Evolutionary conservation across 140 eudicot species (phyloP).

Genomic region (Flaveria floridana): DNA sequence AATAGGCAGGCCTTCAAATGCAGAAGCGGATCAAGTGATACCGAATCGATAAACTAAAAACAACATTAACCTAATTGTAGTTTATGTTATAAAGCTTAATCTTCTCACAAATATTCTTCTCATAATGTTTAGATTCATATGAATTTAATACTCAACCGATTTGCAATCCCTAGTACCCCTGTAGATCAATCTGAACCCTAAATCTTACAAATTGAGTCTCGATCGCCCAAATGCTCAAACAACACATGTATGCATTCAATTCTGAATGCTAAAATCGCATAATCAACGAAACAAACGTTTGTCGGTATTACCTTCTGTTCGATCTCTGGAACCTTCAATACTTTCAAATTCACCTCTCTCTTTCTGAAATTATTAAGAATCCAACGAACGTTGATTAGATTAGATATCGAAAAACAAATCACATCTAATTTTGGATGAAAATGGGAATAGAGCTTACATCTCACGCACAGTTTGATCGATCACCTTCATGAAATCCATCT

Average conservation of each 20-base stretch:
- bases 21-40: too few relatives aligned
- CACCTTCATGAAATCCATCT: constrained; percentile 98
- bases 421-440: background rate
- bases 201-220: constrained; percentile 12
- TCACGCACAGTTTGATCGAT: constrained; percentile 98
- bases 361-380: constrained; percentile 53
- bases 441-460: constrained; percentile 50
- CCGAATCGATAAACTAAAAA: background rate
- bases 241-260: constrained; percentile 2
- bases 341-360: constrained; percentile 99
- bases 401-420: background rate
- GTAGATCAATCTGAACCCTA: constrained; percentile 26
- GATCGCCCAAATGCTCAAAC: constrained; percentile 20
- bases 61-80: constrained; percentile 8
- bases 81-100: background rate
- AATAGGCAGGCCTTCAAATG: background rate
- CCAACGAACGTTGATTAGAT: constrained; percentile 7
- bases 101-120: constrained; percentile 11
- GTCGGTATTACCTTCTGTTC: constrained; percentile 68
- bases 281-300: background rate
- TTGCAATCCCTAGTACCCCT: background rate
- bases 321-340: constrained; percentile 97
- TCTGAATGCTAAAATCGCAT: constrained; percentile 16
- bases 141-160: constrained; percentile 9
- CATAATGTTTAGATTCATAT: background rate